Percentiles rank a stretch among this genome's conserved stretches.
Evolutionary conservation across 2,329 filamentous ascomycete genomes (phyloP).

Genomic region (Sclerotinia sclerotiorum): DNA sequence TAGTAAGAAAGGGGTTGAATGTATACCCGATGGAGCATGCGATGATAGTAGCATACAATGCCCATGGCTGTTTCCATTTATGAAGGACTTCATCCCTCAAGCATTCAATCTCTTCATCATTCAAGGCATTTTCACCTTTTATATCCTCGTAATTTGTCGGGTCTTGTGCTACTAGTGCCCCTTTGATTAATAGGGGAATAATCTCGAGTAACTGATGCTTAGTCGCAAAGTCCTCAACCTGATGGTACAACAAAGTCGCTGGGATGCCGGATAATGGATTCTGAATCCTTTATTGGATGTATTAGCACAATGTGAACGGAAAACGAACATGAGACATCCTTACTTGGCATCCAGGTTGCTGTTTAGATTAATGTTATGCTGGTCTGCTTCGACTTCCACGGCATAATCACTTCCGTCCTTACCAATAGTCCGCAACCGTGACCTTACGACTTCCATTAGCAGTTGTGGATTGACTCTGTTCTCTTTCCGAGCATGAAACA

Average conservation of each 20-base stretch:
- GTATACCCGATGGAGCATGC: conserved; percentile 56
- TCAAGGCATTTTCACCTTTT: conserved; percentile 50
- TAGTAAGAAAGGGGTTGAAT: conserved; percentile 59
- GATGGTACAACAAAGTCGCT: conserved; percentile 48
- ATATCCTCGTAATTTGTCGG: conserved; percentile 63
- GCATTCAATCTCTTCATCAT: conserved; percentile 55
- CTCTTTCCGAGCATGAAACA: not conserved
- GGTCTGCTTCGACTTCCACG: conserved; percentile 8
- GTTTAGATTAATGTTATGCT: conserved; percentile 13
- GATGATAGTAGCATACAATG: conserved; percentile 34
- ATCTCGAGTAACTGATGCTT: conserved; percentile 59
- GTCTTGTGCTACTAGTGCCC: conserved; percentile 72
- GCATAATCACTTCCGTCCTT: not conserved
- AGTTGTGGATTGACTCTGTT: no score
- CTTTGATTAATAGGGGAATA: conserved; percentile 60
- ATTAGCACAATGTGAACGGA: not conserved
- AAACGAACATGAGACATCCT: not conserved
- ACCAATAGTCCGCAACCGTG: not conserved
- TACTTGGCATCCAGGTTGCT: conserved; percentile 23
- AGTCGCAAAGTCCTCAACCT: conserved; percentile 61
- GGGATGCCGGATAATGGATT: conserved; percentile 59
- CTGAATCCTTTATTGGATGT: conserved; percentile 45
- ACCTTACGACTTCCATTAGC: conserved; percentile 4
- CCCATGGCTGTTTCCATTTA: conserved; percentile 66
- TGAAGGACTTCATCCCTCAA: conserved; percentile 63